Conservation (phyloP, 2,329 filamentous ascomycete genomes). For the Phialophora tarda region DNA sequence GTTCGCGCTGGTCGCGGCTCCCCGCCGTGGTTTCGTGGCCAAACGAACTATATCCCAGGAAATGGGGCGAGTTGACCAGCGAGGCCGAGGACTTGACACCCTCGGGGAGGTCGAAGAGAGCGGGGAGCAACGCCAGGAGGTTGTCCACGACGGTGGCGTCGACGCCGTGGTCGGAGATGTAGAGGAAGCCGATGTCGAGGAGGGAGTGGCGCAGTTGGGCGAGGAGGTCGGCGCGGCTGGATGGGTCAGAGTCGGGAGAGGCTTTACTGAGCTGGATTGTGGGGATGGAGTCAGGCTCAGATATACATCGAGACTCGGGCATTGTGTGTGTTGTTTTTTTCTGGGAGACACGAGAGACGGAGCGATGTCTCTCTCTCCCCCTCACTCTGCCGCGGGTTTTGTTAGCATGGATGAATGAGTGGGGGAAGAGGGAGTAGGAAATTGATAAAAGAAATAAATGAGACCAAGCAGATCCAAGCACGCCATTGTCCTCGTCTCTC, state of each 20-base stretch:
- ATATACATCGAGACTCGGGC: not conserved
- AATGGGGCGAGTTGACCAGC: slow-evolving; percentile 61
- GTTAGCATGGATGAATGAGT: not conserved
- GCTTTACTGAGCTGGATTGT: slow-evolving; percentile 42
- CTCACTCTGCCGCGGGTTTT: not conserved
- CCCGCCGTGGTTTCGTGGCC: slow-evolving; percentile 64
- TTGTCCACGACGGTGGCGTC: slow-evolving; percentile 29
- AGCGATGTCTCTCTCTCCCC: not conserved
- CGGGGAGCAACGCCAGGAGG: slow-evolving; percentile 32
- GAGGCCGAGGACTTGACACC: slow-evolving; percentile 37
- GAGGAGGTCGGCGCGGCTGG: slow-evolving; percentile 22
- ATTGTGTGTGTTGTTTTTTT: not conserved
- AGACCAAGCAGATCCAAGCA: not conserved
- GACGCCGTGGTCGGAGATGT: slow-evolving; percentile 41
- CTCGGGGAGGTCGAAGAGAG: slow-evolving; percentile 37
- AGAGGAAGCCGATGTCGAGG: slow-evolving; percentile 41
- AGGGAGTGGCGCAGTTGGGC: slow-evolving; percentile 35
- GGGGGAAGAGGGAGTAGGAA: not conserved
- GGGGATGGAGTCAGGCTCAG: slow-evolving; percentile 40
- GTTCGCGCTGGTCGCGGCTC: slow-evolving; percentile 59
- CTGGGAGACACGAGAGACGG: not conserved
- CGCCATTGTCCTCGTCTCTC: not conserved
- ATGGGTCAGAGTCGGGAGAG: slow-evolving; percentile 39
- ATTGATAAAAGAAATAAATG: not conserved
- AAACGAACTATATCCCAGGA: slow-evolving; percentile 63